These are phyloP conservation scores for Colletotrichum chrysophilum DNA, from an alignment of 2,329 filamentous ascomycete genomes.

Conservation along the genomic window DNA sequence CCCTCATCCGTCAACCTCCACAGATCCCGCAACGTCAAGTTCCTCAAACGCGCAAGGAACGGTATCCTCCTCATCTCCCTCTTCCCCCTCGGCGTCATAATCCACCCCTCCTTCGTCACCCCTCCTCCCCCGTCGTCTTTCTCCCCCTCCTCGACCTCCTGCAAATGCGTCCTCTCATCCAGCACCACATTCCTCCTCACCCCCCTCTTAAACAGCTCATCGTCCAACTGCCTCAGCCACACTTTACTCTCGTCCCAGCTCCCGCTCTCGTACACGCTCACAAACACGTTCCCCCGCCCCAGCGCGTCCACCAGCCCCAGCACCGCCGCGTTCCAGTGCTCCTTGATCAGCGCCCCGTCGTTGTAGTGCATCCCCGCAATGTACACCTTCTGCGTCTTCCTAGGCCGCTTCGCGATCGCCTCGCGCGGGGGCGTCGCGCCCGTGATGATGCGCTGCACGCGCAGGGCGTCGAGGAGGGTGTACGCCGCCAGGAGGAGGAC, in stretches of 20 bases:
- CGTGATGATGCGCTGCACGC: constrained; percentile 29
- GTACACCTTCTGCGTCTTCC: constrained; percentile 56
- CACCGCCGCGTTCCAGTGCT: constrained; percentile 68
- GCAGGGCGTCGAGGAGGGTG: constrained; percentile 44
- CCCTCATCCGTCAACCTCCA: constrained; percentile 54
- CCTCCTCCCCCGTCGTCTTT: constrained; percentile 34
- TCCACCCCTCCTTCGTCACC: constrained; percentile 66
- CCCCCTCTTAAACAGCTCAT: constrained; percentile 53
- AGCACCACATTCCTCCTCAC: constrained; percentile 61
- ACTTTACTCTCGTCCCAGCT: constrained; percentile 73
- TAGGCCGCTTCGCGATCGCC: constrained; percentile 21
- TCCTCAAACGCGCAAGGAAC: constrained; percentile 69
- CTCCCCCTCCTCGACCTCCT: constrained; percentile 61
- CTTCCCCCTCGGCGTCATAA: constrained; percentile 58
- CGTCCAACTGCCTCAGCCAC: constrained; percentile 62
- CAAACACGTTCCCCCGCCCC: constrained; percentile 69
- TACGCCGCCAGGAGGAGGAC: constrained; percentile 38
- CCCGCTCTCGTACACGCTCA: constrained; percentile 72
- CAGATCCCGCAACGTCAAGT: constrained; percentile 66
- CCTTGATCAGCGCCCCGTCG: constrained; percentile 62
- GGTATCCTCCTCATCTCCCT: constrained; percentile 70
- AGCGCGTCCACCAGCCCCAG: constrained; percentile 60
- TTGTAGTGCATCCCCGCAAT: constrained; percentile 76
- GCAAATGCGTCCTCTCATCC: constrained; percentile 62
- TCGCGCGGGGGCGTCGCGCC: neutral